Conservation (phyloP, 1,284 basidiomycete species). For the Microbotryum lychnidis-dioicae region DNA sequence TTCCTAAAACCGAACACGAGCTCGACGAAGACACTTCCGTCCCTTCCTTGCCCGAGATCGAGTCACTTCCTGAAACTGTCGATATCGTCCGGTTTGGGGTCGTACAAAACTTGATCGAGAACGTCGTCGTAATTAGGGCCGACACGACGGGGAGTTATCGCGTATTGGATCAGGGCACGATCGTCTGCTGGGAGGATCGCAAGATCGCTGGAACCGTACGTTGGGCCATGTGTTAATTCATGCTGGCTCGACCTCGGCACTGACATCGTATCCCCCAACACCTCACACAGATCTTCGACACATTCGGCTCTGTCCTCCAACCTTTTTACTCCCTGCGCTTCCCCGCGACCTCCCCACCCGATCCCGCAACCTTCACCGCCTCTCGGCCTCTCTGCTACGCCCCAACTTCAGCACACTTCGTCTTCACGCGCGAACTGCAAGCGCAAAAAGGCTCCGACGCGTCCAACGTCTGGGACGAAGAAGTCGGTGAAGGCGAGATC, state of each 20-base stretch:
- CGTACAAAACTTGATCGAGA: slow-evolving; percentile 60
- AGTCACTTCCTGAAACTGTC: slow-evolving; percentile 46
- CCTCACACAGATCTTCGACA: slow-evolving; percentile 63
- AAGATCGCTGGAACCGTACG: slow-evolving; percentile 73
- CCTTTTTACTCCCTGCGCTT: slow-evolving; percentile 70
- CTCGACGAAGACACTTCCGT: slow-evolving; percentile 30
- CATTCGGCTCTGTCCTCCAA: slow-evolving; percentile 76
- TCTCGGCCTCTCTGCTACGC: slow-evolving; percentile 64
- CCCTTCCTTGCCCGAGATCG: slow-evolving; percentile 42
- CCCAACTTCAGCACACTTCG: slow-evolving; percentile 64
- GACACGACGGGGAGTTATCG: slow-evolving; percentile 47
- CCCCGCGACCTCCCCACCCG: slow-evolving; percentile 32
- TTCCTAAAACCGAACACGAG: slow-evolving; percentile 42
- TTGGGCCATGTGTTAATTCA: slow-evolving; percentile 20
- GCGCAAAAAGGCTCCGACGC: slow-evolving; percentile 73
- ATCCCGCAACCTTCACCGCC: slow-evolving; percentile 46
- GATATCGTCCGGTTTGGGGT: slow-evolving; percentile 62
- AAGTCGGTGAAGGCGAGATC: slow-evolving; percentile 70
- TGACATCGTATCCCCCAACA: neutral
- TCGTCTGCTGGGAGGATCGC: slow-evolving; percentile 74
- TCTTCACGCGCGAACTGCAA: slow-evolving; percentile 59
- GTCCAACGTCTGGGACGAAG: slow-evolving; percentile 85
- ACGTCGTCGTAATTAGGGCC: slow-evolving; percentile 62
- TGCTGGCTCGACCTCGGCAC: slow-evolving; percentile 14
- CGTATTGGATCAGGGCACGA: slow-evolving; percentile 71